Conservation (phyloP, 2,329 filamentous ascomycete species). For the Cytospora schulzeri region DNA sequence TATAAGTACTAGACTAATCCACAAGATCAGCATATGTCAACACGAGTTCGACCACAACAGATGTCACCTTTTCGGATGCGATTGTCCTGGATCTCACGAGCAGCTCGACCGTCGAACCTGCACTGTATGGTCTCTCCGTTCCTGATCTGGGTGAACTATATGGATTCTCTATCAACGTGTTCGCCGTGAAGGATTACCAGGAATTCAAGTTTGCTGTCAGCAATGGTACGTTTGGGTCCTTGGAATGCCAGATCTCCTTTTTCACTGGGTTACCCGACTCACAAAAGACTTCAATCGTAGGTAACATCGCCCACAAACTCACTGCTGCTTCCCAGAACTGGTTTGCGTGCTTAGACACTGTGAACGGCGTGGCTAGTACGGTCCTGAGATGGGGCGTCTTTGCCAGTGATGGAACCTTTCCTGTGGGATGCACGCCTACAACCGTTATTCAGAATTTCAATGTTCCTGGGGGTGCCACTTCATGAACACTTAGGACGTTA, state of each 20-base stretch:
- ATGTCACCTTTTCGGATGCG: neutral
- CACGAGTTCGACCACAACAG: neutral
- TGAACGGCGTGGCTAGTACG: neutral
- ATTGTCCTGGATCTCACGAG: constrained; percentile 19
- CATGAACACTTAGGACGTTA: neutral
- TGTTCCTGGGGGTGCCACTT: neutral
- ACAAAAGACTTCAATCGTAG: neutral
- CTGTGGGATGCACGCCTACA: constrained; percentile 6
- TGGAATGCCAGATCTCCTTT: neutral
- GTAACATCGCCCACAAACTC: constrained; percentile 3
- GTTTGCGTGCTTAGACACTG: constrained; percentile 19
- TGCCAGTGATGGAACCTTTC: neutral
- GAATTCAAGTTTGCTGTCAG: constrained; percentile 16
- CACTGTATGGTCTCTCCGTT: neutral
- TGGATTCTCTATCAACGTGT: constrained; percentile 12
- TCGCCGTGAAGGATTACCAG: constrained; percentile 3
- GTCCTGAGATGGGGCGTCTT: constrained; percentile 24
- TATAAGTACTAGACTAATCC: neutral
- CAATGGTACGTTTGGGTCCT: neutral
- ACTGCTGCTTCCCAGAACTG: constrained; percentile 18
- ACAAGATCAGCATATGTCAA: constrained; percentile 18
- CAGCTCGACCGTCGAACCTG: neutral
- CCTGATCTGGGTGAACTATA: constrained; percentile 1
- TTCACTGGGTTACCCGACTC: neutral
- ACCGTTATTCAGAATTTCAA: constrained; percentile 7